These are phyloP conservation scores for Myriosclerotinia curreyana DNA, from an alignment of 2,329 filamentous ascomycete species.

Conservation along the genomic window DNA sequence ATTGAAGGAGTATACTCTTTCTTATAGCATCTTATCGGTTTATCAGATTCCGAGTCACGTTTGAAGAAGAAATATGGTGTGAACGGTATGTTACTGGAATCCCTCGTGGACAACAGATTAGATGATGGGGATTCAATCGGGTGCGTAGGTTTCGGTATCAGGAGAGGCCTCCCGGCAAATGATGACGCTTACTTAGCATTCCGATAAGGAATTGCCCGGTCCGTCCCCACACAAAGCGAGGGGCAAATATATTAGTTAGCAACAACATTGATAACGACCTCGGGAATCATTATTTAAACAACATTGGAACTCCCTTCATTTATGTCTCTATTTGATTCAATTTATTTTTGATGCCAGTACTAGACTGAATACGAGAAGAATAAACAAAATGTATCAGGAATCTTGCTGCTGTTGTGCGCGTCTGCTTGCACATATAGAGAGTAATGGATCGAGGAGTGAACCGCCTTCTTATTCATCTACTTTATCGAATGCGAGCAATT, in stretches of 20 bases:
- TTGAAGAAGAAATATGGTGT: too few species aligned
- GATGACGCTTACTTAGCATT: not conserved
- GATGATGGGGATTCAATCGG: too few species aligned
- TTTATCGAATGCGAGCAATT: not conserved
- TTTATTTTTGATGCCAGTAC: not conserved
- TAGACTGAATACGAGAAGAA: not conserved
- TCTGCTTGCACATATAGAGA: slow-evolving; percentile 1
- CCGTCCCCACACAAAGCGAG: not conserved
- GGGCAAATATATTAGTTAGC: slow-evolving; percentile 3
- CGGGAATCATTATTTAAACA: not conserved
- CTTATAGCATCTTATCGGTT: not conserved
- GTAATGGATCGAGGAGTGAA: not conserved
- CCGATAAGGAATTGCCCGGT: not conserved
- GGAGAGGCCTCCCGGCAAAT: not conserved
- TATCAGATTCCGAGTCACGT: too few species aligned
- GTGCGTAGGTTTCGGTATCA: too few species aligned
- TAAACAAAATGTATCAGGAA: not conserved
- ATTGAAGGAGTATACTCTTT: not conserved
- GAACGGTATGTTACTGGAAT: too few species aligned
- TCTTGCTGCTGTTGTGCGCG: slow-evolving; percentile 15
- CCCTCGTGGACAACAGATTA: too few species aligned
- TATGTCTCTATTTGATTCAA: not conserved
- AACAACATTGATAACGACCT: not conserved
- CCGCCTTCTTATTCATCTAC: slow-evolving; percentile 4
- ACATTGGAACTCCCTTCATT: not conserved